These are phyloP conservation scores for Fusarium incarnatum DNA, from an alignment of 2,329 filamentous ascomycete species.

Conservation along the genomic window DNA sequence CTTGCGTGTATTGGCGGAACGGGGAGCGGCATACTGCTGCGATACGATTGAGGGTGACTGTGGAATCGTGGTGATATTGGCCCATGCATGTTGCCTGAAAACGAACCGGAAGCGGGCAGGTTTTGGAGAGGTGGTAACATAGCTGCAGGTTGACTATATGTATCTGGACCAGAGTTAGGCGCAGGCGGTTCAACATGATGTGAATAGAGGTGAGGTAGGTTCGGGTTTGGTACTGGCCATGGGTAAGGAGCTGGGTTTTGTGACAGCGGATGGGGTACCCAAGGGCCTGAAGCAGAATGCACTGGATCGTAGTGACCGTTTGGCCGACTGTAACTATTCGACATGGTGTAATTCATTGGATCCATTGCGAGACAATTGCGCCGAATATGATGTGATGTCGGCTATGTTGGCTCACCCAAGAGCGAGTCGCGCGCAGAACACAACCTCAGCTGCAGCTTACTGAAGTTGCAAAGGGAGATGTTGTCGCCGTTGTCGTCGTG, in stretches of 20 bases:
- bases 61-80: conserved; percentile 30
- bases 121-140: conserved; percentile 42
- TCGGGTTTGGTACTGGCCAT: conserved; percentile 39
- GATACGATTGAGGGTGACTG: conserved; percentile 26
- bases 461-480: conserved; percentile 2
- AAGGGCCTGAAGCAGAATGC: conserved; percentile 44
- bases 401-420: conserved; percentile 2
- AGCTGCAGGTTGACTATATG: conserved; percentile 36
- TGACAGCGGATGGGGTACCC: conserved; percentile 41
- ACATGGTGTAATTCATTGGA: conserved; percentile 45
- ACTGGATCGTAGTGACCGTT: conserved; percentile 46
- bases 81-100: conserved; percentile 28
- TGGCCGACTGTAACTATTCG: conserved; percentile 38
- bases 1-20: conserved; percentile 9
- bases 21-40: conserved; percentile 24
- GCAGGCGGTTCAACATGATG: conserved; percentile 34
- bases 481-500: not conserved
- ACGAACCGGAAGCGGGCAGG: conserved; percentile 27
- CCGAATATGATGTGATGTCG: conserved; percentile 6
- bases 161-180: conserved; percentile 33
- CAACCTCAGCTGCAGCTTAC: conserved; percentile 11
- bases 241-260: conserved; percentile 38
- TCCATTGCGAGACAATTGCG: conserved; percentile 41
- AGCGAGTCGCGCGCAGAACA: conserved; percentile 12
- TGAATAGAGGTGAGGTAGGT: conserved; percentile 37